Evolutionary conservation across 805 yeast genomes (phyloP), one percentile per base, ranked within the genome.

Genomic region (Hanseniaspora nectarophila): DNA sequence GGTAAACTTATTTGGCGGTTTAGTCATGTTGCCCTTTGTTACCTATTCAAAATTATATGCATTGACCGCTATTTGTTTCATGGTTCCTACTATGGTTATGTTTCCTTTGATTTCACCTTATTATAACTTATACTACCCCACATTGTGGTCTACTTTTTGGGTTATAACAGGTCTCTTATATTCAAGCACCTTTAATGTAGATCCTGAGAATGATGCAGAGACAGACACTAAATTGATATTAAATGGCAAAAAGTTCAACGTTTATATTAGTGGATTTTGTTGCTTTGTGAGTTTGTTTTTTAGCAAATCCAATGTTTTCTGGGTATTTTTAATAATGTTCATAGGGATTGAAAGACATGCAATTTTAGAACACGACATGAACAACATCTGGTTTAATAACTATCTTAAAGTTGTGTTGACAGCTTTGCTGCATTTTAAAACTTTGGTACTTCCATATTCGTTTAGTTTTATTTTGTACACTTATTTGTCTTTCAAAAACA

Each of bases 221-320:
- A 32, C 51, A 3, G 45, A 47, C 2, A 26, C 35, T 26, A 32
- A 32, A 32, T 31, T 39, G 23, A 47, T 47, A n/a, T 32, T 47
- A 21, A 16, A 40, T 9, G 12, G 18, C 2, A 47, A 47, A 31
- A 60, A 40, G 9, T 56, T 43, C 9, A 69, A 73, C 54, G 59
- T 69, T 18, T 63, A 68, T 62, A 31, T 71, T 1, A 72, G 87
- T 54, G 82, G 82, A 0, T 2, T 75, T 5, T 57, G 81, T 24
- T 85, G 85, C 0, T 72, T 79, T 5, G 28, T 73, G 4, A 82
- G 95, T 60, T 70, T 92, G 34, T 67, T 76, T 61, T 82, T 92
- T 62, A 75, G 98, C 56, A 98, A 92, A 60, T 92, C 98, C 0
- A 92, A 92, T 60, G 80, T 92, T 32, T 70, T 88, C 0, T 92